These are phyloP conservation scores for Erigeron philadelphicus DNA, from an alignment of 140 eudicot genomes.

Conservation along the genomic window DNA sequence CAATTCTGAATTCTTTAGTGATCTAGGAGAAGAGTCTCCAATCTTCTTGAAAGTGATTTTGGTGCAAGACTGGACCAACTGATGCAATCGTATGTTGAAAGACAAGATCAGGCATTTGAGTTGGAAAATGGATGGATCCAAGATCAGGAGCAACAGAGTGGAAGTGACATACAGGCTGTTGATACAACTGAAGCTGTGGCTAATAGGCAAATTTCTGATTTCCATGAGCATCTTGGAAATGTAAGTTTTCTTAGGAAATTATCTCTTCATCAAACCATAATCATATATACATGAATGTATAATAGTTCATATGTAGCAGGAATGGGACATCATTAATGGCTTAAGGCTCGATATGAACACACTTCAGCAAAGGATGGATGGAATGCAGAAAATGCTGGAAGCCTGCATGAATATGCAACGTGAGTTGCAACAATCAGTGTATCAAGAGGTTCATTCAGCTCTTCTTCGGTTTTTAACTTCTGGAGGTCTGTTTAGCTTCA, in stretches of 20 bases:
- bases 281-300: background rate
- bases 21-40: conserved; percentile 74
- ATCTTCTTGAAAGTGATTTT: conserved; percentile 82
- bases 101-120: conserved; percentile 52
- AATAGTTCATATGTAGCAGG: conserved; percentile 37
- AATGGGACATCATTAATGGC: conserved; percentile 60
- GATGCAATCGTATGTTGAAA: conserved; percentile 63
- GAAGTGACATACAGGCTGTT: conserved; percentile 27
- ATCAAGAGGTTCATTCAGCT: conserved; percentile 76
- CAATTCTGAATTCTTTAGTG: background rate
- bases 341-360: conserved; percentile 65
- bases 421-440: conserved; percentile 64
- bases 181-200: conserved; percentile 22
- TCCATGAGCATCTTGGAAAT: conserved; percentile 32
- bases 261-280: background rate
- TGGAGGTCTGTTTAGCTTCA: conserved; percentile 32
- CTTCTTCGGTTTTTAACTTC: conserved; percentile 39
- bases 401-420: conserved; percentile 81
- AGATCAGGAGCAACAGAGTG: conserved; percentile 31
- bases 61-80: conserved; percentile 69
- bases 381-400: conserved; percentile 81
- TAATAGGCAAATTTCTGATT: conserved; percentile 11
- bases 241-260: conserved; percentile 39
- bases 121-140: conserved; percentile 41
- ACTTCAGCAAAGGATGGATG: conserved; percentile 73